These are phyloP conservation scores for Rostrohypoxylon terebratum DNA, from an alignment of 495 filamentous ascomycete species.

Conservation along the genomic window DNA sequence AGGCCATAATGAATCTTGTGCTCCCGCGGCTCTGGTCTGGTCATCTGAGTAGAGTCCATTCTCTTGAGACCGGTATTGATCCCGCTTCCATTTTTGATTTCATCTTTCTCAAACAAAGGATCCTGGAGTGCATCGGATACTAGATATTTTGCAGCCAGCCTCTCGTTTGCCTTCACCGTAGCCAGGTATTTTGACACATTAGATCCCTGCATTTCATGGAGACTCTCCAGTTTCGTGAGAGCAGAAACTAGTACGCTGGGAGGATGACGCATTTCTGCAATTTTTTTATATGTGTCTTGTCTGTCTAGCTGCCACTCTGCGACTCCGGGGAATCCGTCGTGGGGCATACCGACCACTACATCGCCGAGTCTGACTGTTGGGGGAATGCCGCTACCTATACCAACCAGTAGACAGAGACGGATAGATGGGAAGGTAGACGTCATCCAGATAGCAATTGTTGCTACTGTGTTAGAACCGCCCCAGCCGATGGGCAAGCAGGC, in stretches of 20 bases:
- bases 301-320: constrained; percentile 47
- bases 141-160: not conserved
- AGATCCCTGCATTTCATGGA: not conserved
- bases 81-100: too few relatives aligned
- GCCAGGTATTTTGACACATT: constrained; percentile 9
- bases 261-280: not conserved
- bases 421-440: constrained; percentile 57
- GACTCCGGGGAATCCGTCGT: constrained; percentile 41
- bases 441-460: constrained; percentile 52
- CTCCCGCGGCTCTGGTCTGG: not conserved
- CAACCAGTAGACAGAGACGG: constrained; percentile 61
- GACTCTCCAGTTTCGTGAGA: not conserved
- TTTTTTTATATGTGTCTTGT: constrained; percentile 50
- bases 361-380: constrained; percentile 60
- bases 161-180: not conserved
- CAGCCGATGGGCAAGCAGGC: constrained; percentile 53
- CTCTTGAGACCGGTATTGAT: too few relatives aligned
- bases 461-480: constrained; percentile 48
- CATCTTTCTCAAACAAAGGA: not conserved
- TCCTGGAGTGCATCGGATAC: not conserved
- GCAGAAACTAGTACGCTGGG: not conserved
- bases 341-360: constrained; percentile 54
- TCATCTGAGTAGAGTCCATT: too few relatives aligned
- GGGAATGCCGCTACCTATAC: constrained; percentile 59
- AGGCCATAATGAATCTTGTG: not conserved